phyloP scores from a whole-genome alignment of 306 rosid genomes.

The Purshia tridentata region DNA sequence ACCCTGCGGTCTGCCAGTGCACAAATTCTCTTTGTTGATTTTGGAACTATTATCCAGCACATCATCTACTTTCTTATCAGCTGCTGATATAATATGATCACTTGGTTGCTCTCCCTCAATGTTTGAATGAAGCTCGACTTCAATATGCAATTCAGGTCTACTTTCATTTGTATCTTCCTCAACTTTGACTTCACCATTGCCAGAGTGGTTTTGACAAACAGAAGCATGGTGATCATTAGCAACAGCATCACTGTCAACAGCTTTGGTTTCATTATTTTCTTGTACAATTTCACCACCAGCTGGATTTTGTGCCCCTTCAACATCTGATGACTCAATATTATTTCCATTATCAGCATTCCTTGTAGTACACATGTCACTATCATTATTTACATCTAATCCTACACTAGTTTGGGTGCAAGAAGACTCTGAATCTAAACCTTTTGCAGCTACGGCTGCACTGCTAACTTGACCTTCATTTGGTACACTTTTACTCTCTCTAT shows the following conservation, averaged over 20 bases:
- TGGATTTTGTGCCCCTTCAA: conserved; percentile 40
- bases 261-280: conserved; percentile 36
- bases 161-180: conserved; percentile 39
- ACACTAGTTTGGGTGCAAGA: conserved; percentile 58
- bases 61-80: conserved; percentile 44
- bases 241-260: conserved; percentile 40
- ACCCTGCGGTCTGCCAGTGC: conserved; percentile 33
- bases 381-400: conserved; percentile 91
- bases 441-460: conserved; percentile 49
- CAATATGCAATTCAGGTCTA: conserved; percentile 43
- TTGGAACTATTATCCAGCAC: conserved; percentile 43
- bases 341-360: conserved; percentile 51
- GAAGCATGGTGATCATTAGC: conserved; percentile 34
- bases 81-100: conserved; percentile 39
- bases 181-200: conserved; percentile 37
- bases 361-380: conserved; percentile 50
- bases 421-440: conserved; percentile 62
- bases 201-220: conserved; percentile 46
- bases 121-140: conserved; percentile 40
- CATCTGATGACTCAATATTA: conserved; percentile 43
- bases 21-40: conserved; percentile 35
- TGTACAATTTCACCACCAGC: conserved; percentile 42
- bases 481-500: conserved; percentile 48
- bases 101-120: conserved; percentile 43
- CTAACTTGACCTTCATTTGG: conserved; percentile 61